Percentiles rank a stretch among this genome's conserved stretches.
Conservation (phyloP, 768 basidiomycete species). For the Boletus pseudopeckii region DNA sequence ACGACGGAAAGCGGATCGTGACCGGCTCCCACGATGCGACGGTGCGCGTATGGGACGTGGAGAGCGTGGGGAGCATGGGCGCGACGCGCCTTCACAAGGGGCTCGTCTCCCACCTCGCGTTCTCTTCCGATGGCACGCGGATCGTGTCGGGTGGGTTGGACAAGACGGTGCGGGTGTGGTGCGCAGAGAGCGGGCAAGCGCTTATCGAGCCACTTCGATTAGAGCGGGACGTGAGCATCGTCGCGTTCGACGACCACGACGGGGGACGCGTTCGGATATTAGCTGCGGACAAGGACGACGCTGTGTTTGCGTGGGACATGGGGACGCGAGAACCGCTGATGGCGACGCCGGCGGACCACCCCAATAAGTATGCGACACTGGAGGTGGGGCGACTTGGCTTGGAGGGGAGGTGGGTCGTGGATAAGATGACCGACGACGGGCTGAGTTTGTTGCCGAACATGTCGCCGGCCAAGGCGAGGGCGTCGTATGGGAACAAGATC, state of each 20-base stretch:
- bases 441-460: constrained; percentile 29
- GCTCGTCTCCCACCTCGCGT: constrained; percentile 25
- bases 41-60: constrained; percentile 32
- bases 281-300: constrained; percentile 20
- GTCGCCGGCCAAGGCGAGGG: constrained; percentile 23
- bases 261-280: constrained; percentile 14
- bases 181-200: constrained; percentile 17
- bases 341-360: constrained; percentile 22
- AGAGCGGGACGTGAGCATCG: constrained; percentile 15
- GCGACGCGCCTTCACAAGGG: constrained; percentile 25
- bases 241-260: constrained; percentile 22
- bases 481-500: constrained; percentile 21
- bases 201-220: constrained; percentile 20
- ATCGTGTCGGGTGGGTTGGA: constrained; percentile 32
- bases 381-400: constrained; percentile 11
- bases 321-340: constrained; percentile 17
- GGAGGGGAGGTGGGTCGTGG: constrained; percentile 25
- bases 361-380: not conserved
- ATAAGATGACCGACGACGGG: constrained; percentile 11
- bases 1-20: constrained; percentile 26
- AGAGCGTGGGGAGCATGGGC: constrained; percentile 28
- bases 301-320: constrained; percentile 28
- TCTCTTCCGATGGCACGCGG: constrained; percentile 27
- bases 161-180: constrained; percentile 31
- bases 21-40: constrained; percentile 26